These are phyloP conservation scores for Euphorbia corollata DNA, from an alignment of 441 rosid species.

Conservation along the genomic window DNA sequence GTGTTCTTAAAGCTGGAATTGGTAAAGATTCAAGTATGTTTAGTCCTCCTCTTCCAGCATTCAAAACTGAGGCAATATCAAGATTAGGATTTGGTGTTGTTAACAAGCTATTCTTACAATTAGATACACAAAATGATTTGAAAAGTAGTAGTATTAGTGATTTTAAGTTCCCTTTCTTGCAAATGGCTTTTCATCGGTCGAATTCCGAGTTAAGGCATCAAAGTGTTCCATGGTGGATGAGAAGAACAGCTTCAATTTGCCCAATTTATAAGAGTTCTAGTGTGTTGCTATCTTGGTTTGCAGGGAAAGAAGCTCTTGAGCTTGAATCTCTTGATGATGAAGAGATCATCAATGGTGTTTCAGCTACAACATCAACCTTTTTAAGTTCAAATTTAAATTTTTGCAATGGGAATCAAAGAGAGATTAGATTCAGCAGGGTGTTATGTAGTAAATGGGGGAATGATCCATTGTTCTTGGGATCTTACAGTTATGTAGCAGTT, in stretches of 20 bases:
- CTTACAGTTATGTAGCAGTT: slow-evolving; percentile 75
- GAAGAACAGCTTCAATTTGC: slow-evolving; percentile 68
- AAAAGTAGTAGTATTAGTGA: slow-evolving; percentile 18
- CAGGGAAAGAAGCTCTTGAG: slow-evolving; percentile 87
- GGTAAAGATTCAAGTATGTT: slow-evolving; percentile 49
- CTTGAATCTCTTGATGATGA: slow-evolving; percentile 66
- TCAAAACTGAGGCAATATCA: slow-evolving; percentile 67
- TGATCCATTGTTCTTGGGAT: slow-evolving; percentile 81
- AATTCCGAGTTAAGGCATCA: slow-evolving; percentile 43
- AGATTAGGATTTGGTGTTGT: slow-evolving; percentile 88
- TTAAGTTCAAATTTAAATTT: slow-evolving; percentile 17
- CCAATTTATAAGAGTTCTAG: slow-evolving; percentile 70
- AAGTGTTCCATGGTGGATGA: slow-evolving; percentile 89
- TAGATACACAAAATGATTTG: slow-evolving; percentile 29
- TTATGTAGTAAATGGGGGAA: slow-evolving; percentile 83
- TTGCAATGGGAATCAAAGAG: slow-evolving; percentile 35
- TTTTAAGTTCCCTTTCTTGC: slow-evolving; percentile 54
- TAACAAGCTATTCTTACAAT: slow-evolving; percentile 71
- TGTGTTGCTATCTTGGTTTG: slow-evolving; percentile 80
- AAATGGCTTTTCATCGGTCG: slow-evolving; percentile 57
- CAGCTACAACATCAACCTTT: slow-evolving; percentile 51
- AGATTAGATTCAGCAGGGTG: slow-evolving; percentile 38
- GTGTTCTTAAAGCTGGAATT: slow-evolving; percentile 78
- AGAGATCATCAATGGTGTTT: slow-evolving; percentile 59
- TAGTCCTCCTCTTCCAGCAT: slow-evolving; percentile 63